Percentiles rank a stretch among this genome's conserved stretches.
These are phyloP conservation scores for Pythium folliculosum DNA, from an alignment of 352 stramenopile genomes.

Conservation along the genomic window DNA sequence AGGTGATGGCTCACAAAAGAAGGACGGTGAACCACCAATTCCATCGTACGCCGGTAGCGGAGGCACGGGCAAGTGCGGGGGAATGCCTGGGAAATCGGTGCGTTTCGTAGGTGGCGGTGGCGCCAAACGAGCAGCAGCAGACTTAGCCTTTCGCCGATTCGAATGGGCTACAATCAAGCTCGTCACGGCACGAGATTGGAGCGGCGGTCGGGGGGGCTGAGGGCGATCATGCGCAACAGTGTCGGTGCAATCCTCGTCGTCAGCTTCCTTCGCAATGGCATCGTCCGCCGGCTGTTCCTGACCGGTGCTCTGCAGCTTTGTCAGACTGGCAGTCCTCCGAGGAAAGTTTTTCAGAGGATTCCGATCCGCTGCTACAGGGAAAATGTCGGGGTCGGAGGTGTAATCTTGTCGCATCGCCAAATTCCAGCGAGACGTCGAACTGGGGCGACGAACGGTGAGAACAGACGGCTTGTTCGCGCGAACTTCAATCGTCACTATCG, in stretches of 20 bases:
- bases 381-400: not conserved
- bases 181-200: not conserved
- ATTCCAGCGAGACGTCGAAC: constrained; percentile 26
- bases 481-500: constrained; percentile 31
- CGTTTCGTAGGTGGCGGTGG: not conserved
- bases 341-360: not conserved
- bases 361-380: not conserved
- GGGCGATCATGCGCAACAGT: not conserved
- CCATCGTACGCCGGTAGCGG: constrained; percentile 81
- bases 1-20: constrained; percentile 53
- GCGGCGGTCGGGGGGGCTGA: not conserved
- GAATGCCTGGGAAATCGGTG: constrained; percentile 3
- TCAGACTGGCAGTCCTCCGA: constrained; percentile 1
- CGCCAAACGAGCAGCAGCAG: not conserved
- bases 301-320: not conserved
- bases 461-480: constrained; percentile 11
- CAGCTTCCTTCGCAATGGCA: not conserved
- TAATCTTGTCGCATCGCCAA: constrained; percentile 25
- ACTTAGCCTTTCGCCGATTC: not conserved
- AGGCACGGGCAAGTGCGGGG: constrained; percentile 45
- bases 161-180: not conserved
- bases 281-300: not conserved
- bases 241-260: not conserved
- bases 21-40: constrained; percentile 75
- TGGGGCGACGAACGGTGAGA: constrained; percentile 27